Percentiles rank a stretch among this genome's conserved stretches.
phyloP scores from a whole-genome alignment of 371 early-diverging fungal species.

The Rhizopus stolonifer region DNA sequence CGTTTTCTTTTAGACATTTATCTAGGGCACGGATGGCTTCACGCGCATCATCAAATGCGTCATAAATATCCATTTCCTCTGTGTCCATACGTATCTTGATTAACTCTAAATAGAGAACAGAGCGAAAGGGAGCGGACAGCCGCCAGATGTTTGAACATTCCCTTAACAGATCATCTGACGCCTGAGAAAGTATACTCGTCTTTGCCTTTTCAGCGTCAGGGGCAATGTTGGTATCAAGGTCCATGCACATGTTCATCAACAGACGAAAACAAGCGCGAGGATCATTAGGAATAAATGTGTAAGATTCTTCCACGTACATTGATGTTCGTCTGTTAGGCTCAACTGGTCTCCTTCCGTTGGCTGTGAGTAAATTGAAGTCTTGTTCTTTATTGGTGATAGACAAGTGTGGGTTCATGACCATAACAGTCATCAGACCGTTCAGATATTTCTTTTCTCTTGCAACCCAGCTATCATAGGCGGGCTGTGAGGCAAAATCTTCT shows the following conservation, averaged over 20 bases:
- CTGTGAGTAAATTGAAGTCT: slow-evolving; percentile 39
- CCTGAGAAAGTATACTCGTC: slow-evolving; percentile 52
- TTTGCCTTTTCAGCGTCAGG: slow-evolving; percentile 52
- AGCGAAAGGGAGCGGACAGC: slow-evolving; percentile 63
- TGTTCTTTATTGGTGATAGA: slow-evolving; percentile 33
- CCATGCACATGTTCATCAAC: slow-evolving; percentile 60
- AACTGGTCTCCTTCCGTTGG: slow-evolving; percentile 10
- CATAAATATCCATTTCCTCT: slow-evolving; percentile 20
- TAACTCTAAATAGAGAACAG: slow-evolving; percentile 64
- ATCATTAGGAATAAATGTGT: slow-evolving; percentile 58
- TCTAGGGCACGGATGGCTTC: slow-evolving; percentile 50
- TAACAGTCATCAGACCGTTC: slow-evolving; percentile 46
- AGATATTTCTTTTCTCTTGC: slow-evolving; percentile 47
- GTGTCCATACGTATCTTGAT: slow-evolving; percentile 55
- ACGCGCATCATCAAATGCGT: slow-evolving; percentile 50
- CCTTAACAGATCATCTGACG: slow-evolving; percentile 62
- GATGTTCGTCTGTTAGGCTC: slow-evolving; percentile 9
- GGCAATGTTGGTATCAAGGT: slow-evolving; percentile 48
- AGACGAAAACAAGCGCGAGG: slow-evolving; percentile 58
- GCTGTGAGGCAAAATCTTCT: slow-evolving; percentile 44
- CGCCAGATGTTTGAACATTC: slow-evolving; percentile 74
- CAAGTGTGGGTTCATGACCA: slow-evolving; percentile 42
- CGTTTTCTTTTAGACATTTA: slow-evolving; percentile 48
- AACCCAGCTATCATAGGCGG: slow-evolving; percentile 48
- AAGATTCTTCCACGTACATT: slow-evolving; percentile 9